A percentile compares a stretch with the other conserved stretches of the same genome.
These are phyloP conservation scores for Plasmopara viticola DNA, from an alignment of 352 stramenopile genomes.

Conservation along the genomic window DNA sequence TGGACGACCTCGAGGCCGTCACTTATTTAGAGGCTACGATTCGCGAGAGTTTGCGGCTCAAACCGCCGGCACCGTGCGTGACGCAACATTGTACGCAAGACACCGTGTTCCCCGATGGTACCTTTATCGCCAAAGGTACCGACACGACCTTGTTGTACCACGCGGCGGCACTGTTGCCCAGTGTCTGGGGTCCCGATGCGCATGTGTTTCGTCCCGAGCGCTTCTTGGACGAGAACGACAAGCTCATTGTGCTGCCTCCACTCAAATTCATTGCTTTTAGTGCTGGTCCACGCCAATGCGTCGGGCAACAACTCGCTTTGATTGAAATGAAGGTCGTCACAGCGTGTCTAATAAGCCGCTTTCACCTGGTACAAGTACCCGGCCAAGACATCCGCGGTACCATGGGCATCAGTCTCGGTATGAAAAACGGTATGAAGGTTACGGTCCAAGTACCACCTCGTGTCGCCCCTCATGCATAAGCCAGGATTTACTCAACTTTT, in stretches of 20 bases:
- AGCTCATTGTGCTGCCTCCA: conserved; percentile 21
- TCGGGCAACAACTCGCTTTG: conserved; percentile 46
- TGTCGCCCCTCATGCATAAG: conserved; percentile 6
- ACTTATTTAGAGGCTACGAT: conserved; percentile 37
- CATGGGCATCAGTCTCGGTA: conserved; percentile 42
- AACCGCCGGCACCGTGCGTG: conserved; percentile 37
- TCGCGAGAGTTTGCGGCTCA: conserved; percentile 41
- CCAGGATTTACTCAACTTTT: neutral
- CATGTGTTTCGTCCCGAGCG: conserved; percentile 36
- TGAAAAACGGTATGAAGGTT: conserved; percentile 38
- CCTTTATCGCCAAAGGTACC: conserved; percentile 31
- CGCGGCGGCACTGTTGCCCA: conserved; percentile 26
- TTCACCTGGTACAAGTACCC: conserved; percentile 34
- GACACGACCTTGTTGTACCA: conserved; percentile 38
- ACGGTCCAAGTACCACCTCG: conserved; percentile 13
- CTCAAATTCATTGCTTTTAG: conserved; percentile 37
- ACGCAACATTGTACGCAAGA: conserved; percentile 32
- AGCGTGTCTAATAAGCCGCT: conserved; percentile 43
- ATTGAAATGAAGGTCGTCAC: conserved; percentile 74
- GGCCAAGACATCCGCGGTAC: conserved; percentile 36
- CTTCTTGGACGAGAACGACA: conserved; percentile 31
- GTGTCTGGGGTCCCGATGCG: conserved; percentile 41
- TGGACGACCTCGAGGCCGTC: conserved; percentile 26
- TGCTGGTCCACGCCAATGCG: conserved; percentile 29
- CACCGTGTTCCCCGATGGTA: conserved; percentile 46